Evolutionary conservation across 768 basidiomycete species (phyloP).

Genomic region (Clitopilus hobsonii): DNA sequence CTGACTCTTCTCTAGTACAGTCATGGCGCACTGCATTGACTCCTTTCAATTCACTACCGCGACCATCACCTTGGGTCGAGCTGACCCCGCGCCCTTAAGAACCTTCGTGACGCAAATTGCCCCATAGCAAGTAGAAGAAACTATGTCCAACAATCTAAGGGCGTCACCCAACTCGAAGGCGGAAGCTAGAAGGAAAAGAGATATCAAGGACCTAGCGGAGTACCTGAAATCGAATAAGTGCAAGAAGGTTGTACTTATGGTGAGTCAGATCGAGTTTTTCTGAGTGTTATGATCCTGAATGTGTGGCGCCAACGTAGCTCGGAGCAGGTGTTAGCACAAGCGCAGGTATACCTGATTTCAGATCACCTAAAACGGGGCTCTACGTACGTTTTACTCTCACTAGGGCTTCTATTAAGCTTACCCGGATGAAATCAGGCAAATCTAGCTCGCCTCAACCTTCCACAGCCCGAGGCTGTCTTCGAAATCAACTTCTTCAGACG

Average conservation of each 20-base stretch:
- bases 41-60: not conserved
- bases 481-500: constrained; percentile 81
- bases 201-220: constrained; percentile 47
- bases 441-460: constrained; percentile 69
- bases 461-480: constrained; percentile 95
- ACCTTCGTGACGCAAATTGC: no score
- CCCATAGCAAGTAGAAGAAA: no score
- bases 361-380: constrained; percentile 79
- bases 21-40: not conserved
- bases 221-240: constrained; percentile 69
- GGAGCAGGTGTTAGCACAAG: constrained; percentile 79
- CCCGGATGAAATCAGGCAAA: no score
- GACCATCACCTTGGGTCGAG: not conserved
- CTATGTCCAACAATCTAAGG: not conserved
- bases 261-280: constrained; percentile 23
- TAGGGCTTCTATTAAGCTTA: no score
- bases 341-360: constrained; percentile 87
- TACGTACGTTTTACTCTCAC: constrained; percentile 36
- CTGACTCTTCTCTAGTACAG: not conserved
- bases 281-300: constrained; percentile 3
- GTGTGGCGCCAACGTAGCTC: constrained; percentile 32
- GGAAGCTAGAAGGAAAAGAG: constrained; percentile 11
- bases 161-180: not conserved
- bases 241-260: constrained; percentile 72
- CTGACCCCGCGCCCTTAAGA: no score